A percentile compares a stretch with the other conserved stretches of the same genome.
These are phyloP conservation scores for Pythium aristosporum DNA, from an alignment of 352 stramenopile species.

Conservation along the genomic window DNA sequence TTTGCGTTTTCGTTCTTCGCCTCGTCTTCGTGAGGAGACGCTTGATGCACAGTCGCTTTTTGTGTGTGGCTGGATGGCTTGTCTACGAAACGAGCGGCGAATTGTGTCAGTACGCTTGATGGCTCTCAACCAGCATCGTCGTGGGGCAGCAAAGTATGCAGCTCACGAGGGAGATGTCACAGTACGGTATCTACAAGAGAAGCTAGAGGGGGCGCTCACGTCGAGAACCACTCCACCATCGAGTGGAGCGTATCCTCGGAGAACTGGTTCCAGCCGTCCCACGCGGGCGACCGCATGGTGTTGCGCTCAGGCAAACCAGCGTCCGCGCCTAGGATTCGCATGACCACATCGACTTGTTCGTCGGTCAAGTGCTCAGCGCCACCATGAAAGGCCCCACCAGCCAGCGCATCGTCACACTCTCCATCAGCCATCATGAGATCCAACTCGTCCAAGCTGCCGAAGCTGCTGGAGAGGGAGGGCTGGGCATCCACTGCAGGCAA, in stretches of 20 bases:
- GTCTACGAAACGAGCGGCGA: constrained; percentile 4
- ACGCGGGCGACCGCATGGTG: not conserved
- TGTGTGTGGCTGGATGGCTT: not conserved
- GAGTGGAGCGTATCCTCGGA: constrained; percentile 26
- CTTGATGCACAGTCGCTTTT: constrained; percentile 1
- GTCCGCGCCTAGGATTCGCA: constrained; percentile 17
- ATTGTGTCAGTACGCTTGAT: constrained; percentile 1
- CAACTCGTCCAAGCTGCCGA: constrained; percentile 11
- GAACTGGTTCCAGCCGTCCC: constrained; percentile 18
- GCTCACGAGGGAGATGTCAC: constrained; percentile 6
- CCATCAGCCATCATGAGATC: constrained; percentile 14
- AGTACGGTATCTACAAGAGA: constrained; percentile 7
- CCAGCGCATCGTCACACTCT: constrained; percentile 2
- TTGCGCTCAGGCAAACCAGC: constrained; percentile 4
- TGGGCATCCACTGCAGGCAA: constrained; percentile 26
- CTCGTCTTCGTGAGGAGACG: not conserved
- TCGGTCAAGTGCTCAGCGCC: constrained; percentile 16
- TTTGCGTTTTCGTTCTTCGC: not conserved
- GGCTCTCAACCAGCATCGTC: not conserved
- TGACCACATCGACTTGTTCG: constrained; percentile 23
- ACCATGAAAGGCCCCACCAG: not conserved
- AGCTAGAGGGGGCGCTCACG: not conserved
- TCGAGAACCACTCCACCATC: constrained; percentile 29
- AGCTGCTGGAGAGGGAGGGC: constrained; percentile 14
- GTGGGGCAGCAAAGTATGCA: constrained; percentile 7